Base-by-base conservation (phyloP, 2,329 filamentous ascomycete species). In the Xylariaceae sp. region DNA sequence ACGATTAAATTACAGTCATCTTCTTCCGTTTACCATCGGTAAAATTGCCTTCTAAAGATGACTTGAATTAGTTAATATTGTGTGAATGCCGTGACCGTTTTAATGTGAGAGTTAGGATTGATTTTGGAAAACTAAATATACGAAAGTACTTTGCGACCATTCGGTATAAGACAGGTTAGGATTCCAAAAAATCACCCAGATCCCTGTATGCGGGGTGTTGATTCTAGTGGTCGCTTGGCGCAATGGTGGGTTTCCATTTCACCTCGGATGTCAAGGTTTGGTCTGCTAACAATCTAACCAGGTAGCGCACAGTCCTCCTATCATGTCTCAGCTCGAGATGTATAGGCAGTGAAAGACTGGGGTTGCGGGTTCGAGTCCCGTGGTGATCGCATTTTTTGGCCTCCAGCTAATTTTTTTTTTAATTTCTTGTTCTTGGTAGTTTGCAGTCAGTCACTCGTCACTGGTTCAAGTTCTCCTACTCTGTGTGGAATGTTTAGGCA, bases 331-430 rank as follows among this genome's bases (percentile, higher is more conserved):
- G 29, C 50, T 48, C 44, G 14, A 52, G 37, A 43, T 44, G 54
- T 40, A 32, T 44, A 23, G 56, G 41, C 16, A 56, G 57, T 58
- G 60, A 63, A 54, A 71, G 65, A 65, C 67, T 67, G 65, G 68
- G 70, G 68, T 70, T 71, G 69, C 66, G 69, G 69, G 70, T 71
- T 71, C 69, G 70, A 71, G 69, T 71, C 69, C 69, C 68, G 66
- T 68, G 67, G 59, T 65, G 67, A 63, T 62, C 61, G 63, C 52
- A 52, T 45, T 37, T 45, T 45, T 16, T 40, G 20, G 2, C 26
- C 40, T 26, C 23, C 12, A 12, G 29, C 10, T 1, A 29, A 41
- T 48, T 6, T 48, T 50, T 3, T 9, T 37, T 48, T 48, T 20
- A 3, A 40, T 37, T 9, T 41, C 29, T 21, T 32, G 40, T 37